Evolutionary conservation across 176 grass and related monocot genomes (phyloP).

Genomic region (Tillandsia leiboldiana): DNA sequence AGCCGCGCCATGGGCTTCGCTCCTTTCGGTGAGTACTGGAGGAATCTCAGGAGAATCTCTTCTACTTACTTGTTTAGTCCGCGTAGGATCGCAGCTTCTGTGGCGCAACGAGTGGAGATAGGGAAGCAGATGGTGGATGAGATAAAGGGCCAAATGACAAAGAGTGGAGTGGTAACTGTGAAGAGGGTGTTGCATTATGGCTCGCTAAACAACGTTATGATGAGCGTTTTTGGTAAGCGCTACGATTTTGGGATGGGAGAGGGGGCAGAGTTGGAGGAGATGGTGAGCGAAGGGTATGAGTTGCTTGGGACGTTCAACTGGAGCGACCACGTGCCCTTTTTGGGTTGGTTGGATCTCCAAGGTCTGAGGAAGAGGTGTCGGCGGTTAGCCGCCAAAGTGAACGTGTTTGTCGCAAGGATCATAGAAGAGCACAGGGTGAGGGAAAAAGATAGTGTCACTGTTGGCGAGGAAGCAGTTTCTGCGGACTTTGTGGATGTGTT

Average conservation of each 20-base stretch:
- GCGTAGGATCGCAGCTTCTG: constrained; percentile 18
- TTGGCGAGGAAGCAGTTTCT: background rate
- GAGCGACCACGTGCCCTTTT: constrained; percentile 27
- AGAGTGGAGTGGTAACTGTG: constrained; percentile 6
- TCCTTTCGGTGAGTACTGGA: constrained; percentile 36
- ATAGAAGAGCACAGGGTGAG: constrained; percentile 25
- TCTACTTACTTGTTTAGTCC: constrained; percentile 36
- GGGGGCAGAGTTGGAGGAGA: constrained; percentile 20
- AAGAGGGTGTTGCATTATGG: constrained; percentile 26
- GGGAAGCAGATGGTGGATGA: constrained; percentile 22
- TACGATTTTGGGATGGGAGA: constrained; percentile 18
- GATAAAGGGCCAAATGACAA: constrained; percentile 9
- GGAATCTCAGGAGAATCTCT: constrained; percentile 34
- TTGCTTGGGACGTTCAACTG: constrained; percentile 32
- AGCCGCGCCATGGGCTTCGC: constrained; percentile 25
- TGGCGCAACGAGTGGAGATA: constrained; percentile 10
- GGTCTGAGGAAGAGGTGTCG: constrained; percentile 26
- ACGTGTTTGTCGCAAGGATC: constrained; percentile 19
- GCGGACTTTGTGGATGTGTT: constrained; percentile 31
- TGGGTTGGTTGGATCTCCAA: constrained; percentile 30
- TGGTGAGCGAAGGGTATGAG: constrained; percentile 29
- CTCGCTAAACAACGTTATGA: constrained; percentile 25
- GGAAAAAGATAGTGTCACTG: background rate
- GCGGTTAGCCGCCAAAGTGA: constrained; percentile 12
- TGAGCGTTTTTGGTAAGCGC: constrained; percentile 31